These are phyloP conservation scores for Quercus cerris DNA, from an alignment of 306 rosid genomes.

Conservation along the genomic window DNA sequence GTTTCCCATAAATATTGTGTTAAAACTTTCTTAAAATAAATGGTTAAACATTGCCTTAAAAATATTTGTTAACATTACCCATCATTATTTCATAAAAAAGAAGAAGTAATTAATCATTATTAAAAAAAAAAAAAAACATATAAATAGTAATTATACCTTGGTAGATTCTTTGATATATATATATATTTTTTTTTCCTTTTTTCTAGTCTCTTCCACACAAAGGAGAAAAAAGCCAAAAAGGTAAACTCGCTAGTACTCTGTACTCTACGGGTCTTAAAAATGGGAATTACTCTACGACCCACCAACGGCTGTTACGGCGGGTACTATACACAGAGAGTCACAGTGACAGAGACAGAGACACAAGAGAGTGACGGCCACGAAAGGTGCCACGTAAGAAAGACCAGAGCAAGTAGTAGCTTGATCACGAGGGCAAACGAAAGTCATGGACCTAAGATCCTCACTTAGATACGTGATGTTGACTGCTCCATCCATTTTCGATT, in stretches of 20 bases:
- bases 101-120: no score
- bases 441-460: constrained; percentile 37
- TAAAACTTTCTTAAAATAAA: no score
- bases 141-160: no score
- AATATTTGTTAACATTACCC: no score
- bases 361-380: not conserved
- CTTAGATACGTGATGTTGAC: constrained; percentile 49
- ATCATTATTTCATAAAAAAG: no score
- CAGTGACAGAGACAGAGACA: not conserved
- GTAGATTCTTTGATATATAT: no score
- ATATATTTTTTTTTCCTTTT: no score
- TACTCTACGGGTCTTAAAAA: not conserved
- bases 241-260: not conserved
- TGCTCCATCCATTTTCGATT: not conserved
- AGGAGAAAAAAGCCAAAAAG: no score
- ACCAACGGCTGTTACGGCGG: constrained; percentile 11
- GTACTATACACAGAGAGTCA: not conserved
- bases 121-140: no score
- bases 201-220: not conserved
- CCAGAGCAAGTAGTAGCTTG: not conserved
- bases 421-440: constrained; percentile 30
- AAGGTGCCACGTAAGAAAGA: constrained; percentile 9
- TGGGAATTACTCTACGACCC: not conserved
- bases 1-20: no score
- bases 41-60: fast-evolving